phyloP scores from a whole-genome alignment of 1,284 basidiomycete species.

The Mixia osmundae region DNA sequence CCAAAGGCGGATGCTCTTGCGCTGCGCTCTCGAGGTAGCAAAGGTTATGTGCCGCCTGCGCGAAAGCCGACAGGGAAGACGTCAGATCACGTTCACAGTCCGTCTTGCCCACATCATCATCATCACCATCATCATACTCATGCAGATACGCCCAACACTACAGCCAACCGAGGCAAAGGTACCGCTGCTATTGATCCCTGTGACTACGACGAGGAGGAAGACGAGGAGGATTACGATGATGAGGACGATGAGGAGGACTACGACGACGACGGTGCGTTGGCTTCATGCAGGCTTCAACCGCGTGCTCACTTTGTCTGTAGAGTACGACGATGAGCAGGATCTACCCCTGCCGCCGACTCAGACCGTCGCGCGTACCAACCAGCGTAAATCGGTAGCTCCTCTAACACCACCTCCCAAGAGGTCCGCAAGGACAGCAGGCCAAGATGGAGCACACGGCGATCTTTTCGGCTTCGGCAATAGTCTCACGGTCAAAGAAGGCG shows the following conservation, averaged over 20 bases:
- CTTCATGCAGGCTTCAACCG: neutral
- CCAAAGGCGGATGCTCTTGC: slow-evolving; percentile 1
- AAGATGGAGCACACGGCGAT: neutral
- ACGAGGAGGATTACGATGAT: slow-evolving; percentile 29
- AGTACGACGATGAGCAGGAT: too few relatives aligned
- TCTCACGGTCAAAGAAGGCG: slow-evolving; percentile 10
- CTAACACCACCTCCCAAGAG: neutral
- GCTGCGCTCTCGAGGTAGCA: slow-evolving; percentile 3
- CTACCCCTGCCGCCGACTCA: neutral
- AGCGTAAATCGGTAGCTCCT: neutral
- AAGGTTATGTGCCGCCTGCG: slow-evolving; percentile 2
- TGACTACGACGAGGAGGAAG: slow-evolving; percentile 19
- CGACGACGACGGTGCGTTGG: slow-evolving; percentile 5
- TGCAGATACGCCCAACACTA: too few relatives aligned
- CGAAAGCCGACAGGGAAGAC: neutral
- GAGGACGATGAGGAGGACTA: slow-evolving; percentile 26
- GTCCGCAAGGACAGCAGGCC: neutral
- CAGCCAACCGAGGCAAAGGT: too few relatives aligned
- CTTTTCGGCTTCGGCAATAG: neutral
- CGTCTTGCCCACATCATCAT: slow-evolving; percentile 20
- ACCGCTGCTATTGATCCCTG: too few relatives aligned
- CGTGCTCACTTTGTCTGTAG: neutral
- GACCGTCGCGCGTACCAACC: neutral
- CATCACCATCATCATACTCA: slow-evolving; percentile 20
- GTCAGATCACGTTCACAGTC: slow-evolving; percentile 4